Conservation (phyloP, 345 rosid genomes). For the Salix brachista region DNA sequence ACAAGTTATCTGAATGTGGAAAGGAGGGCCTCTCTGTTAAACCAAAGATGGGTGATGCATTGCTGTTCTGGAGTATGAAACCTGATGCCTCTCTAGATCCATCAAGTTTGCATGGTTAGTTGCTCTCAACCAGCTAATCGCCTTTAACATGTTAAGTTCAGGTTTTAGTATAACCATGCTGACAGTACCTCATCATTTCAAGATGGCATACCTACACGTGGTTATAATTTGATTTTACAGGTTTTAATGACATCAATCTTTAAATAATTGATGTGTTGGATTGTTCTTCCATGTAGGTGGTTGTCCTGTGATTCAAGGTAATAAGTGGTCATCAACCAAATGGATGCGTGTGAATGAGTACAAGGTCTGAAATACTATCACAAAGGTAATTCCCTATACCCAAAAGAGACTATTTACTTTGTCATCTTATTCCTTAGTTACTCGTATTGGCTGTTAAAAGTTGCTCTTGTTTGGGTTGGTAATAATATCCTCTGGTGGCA, state of each 20-base stretch:
- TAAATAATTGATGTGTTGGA: slow-evolving; percentile 5
- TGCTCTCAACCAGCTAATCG: neutral
- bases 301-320: slow-evolving; percentile 84
- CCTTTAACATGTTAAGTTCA: neutral
- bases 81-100: slow-evolving; percentile 80
- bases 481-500: neutral
- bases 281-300: slow-evolving; percentile 53
- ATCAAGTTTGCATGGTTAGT: slow-evolving; percentile 90
- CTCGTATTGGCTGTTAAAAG: neutral
- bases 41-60: slow-evolving; percentile 95
- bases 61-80: slow-evolving; percentile 96
- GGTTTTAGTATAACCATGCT: neutral
- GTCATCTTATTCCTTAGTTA: neutral
- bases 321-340: slow-evolving; percentile 96
- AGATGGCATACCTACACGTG: neutral
- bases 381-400: slow-evolving; percentile 29
- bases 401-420: neutral
- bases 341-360: slow-evolving; percentile 87
- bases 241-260: neutral
- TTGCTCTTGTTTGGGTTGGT: neutral
- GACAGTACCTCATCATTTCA: neutral
- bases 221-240: neutral
- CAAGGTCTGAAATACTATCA: slow-evolving; percentile 34
- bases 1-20: slow-evolving; percentile 83
- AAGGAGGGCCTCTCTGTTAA: slow-evolving; percentile 78